Evolutionary conservation across 2,329 filamentous ascomycete genomes (phyloP).

Genomic region (Pseudocercospora fuligena): DNA sequence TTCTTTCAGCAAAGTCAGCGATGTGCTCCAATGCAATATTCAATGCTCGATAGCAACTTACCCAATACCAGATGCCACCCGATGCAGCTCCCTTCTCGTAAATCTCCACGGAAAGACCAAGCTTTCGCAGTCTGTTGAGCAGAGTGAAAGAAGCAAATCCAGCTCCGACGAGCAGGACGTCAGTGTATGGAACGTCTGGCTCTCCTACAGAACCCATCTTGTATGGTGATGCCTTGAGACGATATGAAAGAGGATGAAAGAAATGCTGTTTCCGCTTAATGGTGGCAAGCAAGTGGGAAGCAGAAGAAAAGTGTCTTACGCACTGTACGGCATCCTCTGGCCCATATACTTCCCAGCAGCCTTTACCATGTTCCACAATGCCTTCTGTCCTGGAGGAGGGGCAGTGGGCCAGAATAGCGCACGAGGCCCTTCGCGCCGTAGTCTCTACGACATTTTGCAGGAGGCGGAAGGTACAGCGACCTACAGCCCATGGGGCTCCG

Average conservation of each 20-base stretch:
- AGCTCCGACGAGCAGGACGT: slow-evolving; percentile 29
- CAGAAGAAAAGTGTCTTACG: background rate
- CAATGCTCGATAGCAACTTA: slow-evolving; percentile 6
- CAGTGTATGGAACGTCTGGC: slow-evolving; percentile 31
- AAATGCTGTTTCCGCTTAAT: slow-evolving; percentile 25
- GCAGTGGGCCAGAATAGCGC: slow-evolving; percentile 12
- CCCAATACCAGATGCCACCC: slow-evolving; percentile 44
- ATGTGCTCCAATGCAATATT: too few species aligned
- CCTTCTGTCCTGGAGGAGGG: background rate
- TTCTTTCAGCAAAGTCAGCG: slow-evolving; percentile 23
- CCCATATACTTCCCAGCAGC: slow-evolving; percentile 21
- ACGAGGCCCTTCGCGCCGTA: slow-evolving; percentile 10
- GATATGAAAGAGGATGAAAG: slow-evolving; percentile 18
- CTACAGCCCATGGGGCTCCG: slow-evolving; percentile 17
- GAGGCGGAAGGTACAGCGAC: slow-evolving; percentile 17
- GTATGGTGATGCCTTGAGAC: slow-evolving; percentile 25
- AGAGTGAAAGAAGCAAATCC: slow-evolving; percentile 30
- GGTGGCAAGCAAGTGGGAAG: slow-evolving; percentile 14
- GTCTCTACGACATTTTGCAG: slow-evolving; percentile 15
- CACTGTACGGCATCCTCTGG: slow-evolving; percentile 1
- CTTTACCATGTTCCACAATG: slow-evolving; percentile 7
- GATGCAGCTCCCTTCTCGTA: slow-evolving; percentile 43
- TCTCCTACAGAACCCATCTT: slow-evolving; percentile 36
- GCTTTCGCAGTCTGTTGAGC: slow-evolving; percentile 40
- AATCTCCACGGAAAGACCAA: slow-evolving; percentile 40